Conservation (phyloP, 306 rosid species). For the Carpinus viminea region DNA sequence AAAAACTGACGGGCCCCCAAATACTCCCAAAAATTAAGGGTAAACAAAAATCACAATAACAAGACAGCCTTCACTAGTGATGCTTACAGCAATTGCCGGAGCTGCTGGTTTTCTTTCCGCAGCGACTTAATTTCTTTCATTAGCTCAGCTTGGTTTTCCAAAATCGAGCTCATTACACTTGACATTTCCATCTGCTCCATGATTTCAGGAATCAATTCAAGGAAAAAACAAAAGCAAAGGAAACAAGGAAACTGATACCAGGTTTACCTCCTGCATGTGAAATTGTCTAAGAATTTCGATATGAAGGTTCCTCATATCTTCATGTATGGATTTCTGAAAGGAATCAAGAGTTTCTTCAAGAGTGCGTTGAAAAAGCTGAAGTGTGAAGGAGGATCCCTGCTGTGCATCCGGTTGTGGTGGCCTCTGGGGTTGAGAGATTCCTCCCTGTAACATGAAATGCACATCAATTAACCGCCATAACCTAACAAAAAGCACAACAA, state of each 20-base stretch:
- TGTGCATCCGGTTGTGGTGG: constrained; percentile 66
- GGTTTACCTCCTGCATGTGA: constrained; percentile 89
- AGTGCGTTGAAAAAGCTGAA: constrained; percentile 90
- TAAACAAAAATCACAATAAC: constrained; percentile 21
- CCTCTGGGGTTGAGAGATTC: constrained; percentile 52
- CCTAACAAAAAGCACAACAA: constrained; percentile 14
- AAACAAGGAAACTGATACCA: constrained; percentile 8
- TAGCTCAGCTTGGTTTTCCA: constrained; percentile 90
- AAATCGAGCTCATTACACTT: constrained; percentile 51
- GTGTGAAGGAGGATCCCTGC: constrained; percentile 83
- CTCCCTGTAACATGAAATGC: constrained; percentile 55
- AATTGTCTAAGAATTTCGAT: constrained; percentile 89
- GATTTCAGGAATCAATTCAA: constrained; percentile 21
- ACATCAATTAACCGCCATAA: constrained; percentile 23
- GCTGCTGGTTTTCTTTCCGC: constrained; percentile 84
- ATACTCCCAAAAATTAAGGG: constrained; percentile 2
- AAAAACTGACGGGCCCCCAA: constrained; percentile 28
- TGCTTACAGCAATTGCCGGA: constrained; percentile 78
- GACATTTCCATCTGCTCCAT: constrained; percentile 69
- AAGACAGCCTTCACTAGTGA: constrained; percentile 23
- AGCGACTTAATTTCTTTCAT: constrained; percentile 85
- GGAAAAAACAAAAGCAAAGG: constrained; percentile 1
- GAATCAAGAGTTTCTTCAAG: constrained; percentile 84
- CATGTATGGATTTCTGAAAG: constrained; percentile 85
- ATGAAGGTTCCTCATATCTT: constrained; percentile 94